Conservation (phyloP, 169 alveolate species). For the Plasmodium gallinaceum region DNA sequence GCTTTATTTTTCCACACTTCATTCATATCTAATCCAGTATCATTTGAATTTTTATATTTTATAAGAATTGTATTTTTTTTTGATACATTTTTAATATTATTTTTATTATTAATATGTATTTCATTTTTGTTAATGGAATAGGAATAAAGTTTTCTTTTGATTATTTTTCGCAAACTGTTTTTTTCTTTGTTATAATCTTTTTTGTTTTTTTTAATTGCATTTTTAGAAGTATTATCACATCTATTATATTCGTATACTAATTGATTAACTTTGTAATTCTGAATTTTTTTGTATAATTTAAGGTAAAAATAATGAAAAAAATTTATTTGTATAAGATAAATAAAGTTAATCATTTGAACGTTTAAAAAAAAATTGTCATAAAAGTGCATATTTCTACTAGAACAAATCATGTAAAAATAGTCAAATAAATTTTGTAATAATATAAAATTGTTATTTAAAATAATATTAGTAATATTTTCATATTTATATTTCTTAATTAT, state of each 20-base stretch:
- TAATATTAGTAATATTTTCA: constrained; percentile 16
- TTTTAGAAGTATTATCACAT: no score
- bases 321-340: constrained; percentile 48
- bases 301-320: constrained; percentile 57
- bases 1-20: no score
- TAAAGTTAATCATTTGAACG: constrained; percentile 53
- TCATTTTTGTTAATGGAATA: no score
- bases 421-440: constrained; percentile 65
- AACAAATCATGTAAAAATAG: constrained; percentile 49
- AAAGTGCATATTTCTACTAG: constrained; percentile 27
- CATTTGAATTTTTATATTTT: constrained; percentile 3
- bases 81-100: neutral
- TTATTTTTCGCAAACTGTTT: neutral
- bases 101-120: no score
- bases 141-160: neutral
- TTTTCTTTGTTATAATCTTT: no score
- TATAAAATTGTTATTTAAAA: constrained; percentile 35
- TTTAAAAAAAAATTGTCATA: constrained; percentile 67
- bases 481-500: constrained; percentile 20
- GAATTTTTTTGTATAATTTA: constrained; percentile 7
- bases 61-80: constrained; percentile 5
- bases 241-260: no score
- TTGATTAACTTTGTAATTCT: neutral
- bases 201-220: no score
- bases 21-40: no score